phyloP scores from a whole-genome alignment of 2,329 filamentous ascomycete species.

The Talaromyces albobiverticillius region DNA sequence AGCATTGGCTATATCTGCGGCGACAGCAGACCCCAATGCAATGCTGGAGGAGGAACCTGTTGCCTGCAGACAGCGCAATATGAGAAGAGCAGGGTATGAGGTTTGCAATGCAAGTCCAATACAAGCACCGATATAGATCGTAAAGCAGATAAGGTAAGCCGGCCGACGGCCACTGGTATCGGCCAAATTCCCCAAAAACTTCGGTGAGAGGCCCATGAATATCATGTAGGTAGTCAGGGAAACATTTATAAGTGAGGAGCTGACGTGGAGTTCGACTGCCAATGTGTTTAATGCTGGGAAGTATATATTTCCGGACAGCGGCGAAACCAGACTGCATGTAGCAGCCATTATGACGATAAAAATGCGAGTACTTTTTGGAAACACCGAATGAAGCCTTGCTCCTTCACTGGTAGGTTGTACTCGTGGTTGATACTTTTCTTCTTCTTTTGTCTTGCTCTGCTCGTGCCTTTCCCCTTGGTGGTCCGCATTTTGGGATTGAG shows the following conservation, averaged over 20 bases:
- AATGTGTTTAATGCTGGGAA: slow-evolving; percentile 44
- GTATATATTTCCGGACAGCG: slow-evolving; percentile 33
- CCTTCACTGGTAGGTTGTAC: no score
- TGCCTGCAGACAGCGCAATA: slow-evolving; percentile 34
- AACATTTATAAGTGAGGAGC: slow-evolving; percentile 36
- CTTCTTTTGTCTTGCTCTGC: no score
- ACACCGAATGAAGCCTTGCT: no score
- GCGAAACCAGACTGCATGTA: no score
- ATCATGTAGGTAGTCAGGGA: slow-evolving; percentile 49
- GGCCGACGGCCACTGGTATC: slow-evolving; percentile 52
- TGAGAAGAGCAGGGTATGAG: slow-evolving; percentile 31
- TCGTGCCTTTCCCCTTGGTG: no score
- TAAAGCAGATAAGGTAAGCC: slow-evolving; percentile 52
- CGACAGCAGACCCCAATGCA: slow-evolving; percentile 36
- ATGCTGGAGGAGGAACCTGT: slow-evolving; percentile 39
- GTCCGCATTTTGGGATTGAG: no score
- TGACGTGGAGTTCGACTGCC: slow-evolving; percentile 38
- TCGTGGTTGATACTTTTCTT: no score
- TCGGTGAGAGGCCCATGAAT: slow-evolving; percentile 53
- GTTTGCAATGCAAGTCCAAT: slow-evolving; percentile 37
- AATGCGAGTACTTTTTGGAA: no score
- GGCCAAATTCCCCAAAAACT: slow-evolving; percentile 50
- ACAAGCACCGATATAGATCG: slow-evolving; percentile 39
- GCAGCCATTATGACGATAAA: no score
- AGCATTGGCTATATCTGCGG: slow-evolving; percentile 36